A percentile compares a stretch with the other conserved stretches of the same genome.
Evolutionary conservation across 306 rosid genomes (phyloP).

Genomic region (Vicia villosa): DNA sequence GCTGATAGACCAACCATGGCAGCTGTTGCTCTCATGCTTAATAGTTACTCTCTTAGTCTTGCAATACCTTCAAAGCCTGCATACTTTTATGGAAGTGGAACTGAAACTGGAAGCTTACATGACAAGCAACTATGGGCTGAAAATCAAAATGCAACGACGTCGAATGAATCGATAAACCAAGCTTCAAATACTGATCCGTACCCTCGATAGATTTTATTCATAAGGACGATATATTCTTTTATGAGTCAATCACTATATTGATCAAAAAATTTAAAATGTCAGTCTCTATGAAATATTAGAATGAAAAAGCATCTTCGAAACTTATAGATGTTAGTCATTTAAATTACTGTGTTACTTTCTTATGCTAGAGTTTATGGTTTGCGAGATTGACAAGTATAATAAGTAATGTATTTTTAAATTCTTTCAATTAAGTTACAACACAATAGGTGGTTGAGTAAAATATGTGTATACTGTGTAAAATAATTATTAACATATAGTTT

Average conservation of each 20-base stretch:
- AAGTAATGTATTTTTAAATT: too few species aligned
- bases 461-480: too few species aligned
- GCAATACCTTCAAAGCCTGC: conserved; percentile 44
- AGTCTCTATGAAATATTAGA: too few species aligned
- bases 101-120: neutral
- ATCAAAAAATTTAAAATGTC: neutral
- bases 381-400: too few species aligned
- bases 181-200: conserved; percentile 38
- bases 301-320: too few species aligned
- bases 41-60: conserved; percentile 37
- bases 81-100: conserved; percentile 29
- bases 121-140: neutral
- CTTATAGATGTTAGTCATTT: neutral
- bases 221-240: neutral
- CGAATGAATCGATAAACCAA: conserved; percentile 16
- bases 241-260: too few species aligned
- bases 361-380: neutral
- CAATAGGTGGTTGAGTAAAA: too few species aligned
- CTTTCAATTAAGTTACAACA: too few species aligned
- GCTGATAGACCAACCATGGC: conserved; percentile 55
- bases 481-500: too few species aligned
- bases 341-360: neutral
- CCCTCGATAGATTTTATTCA: conserved; percentile 37
- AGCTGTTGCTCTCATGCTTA: conserved; percentile 39
- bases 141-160: conserved; percentile 1